These are phyloP conservation scores for Ochromonas danica DNA, from an alignment of 108 stramenopile species.

Conservation along the genomic window DNA sequence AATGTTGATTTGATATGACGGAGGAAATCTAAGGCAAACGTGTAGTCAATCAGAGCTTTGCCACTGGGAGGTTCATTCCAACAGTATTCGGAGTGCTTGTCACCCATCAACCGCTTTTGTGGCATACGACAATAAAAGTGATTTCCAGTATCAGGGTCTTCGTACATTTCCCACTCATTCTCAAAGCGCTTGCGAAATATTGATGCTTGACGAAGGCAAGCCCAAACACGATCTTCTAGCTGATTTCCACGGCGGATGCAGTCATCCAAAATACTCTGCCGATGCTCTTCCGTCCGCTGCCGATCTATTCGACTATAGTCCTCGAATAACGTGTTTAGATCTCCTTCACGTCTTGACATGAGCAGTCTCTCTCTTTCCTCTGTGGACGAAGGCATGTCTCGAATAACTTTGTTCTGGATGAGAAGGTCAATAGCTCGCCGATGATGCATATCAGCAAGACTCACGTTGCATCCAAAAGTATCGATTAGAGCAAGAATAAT, in stretches of 20 bases:
- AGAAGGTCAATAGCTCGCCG: slow-evolving; percentile 47
- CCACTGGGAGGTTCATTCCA: slow-evolving; percentile 32
- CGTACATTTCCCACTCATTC: slow-evolving; percentile 45
- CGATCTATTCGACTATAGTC: not conserved
- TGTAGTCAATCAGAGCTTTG: not conserved
- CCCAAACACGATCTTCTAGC: slow-evolving; percentile 2
- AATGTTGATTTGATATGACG: not conserved
- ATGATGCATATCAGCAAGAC: slow-evolving; percentile 40
- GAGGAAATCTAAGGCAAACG: not conserved
- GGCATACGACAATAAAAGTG: slow-evolving; percentile 37
- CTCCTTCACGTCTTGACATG: slow-evolving; percentile 38
- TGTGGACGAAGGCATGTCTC: slow-evolving; percentile 40
- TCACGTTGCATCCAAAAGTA: slow-evolving; percentile 12
- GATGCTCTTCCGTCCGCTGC: not conserved
- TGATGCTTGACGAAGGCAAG: not conserved
- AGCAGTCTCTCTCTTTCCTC: slow-evolving; percentile 40
- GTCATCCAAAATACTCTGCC: not conserved
- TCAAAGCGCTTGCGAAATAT: not conserved
- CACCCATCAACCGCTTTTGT: not conserved
- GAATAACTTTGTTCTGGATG: slow-evolving; percentile 34
- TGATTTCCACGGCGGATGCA: slow-evolving; percentile 7
- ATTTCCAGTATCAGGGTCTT: slow-evolving; percentile 47
- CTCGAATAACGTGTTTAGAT: not conserved
- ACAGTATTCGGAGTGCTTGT: slow-evolving; percentile 29
- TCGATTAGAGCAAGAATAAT: slow-evolving; percentile 44